These are phyloP conservation scores for Gracilaria caudata DNA, from an alignment of 23 red algal species.

Conservation along the genomic window DNA sequence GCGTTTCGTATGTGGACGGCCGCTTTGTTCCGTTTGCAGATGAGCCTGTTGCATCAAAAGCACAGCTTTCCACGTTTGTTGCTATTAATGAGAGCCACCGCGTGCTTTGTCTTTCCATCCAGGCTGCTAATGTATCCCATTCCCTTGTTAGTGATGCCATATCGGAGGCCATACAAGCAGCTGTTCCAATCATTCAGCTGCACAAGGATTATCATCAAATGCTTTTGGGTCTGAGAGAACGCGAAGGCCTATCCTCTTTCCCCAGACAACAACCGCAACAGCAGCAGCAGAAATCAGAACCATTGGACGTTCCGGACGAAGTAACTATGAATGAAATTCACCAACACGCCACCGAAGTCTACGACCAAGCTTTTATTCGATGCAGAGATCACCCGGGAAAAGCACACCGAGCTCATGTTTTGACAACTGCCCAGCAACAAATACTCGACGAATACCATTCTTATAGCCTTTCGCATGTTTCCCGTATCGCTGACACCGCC, in stretches of 20 bases:
- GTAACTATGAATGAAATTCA: not conserved
- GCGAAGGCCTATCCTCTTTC: slow-evolving; percentile 41
- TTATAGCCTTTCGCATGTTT: slow-evolving; percentile 9
- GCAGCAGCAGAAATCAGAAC: not conserved
- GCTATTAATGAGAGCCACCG: slow-evolving; percentile 13
- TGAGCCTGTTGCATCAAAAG: not conserved
- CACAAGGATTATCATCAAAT: slow-evolving; percentile 34
- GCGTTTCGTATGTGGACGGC: slow-evolving; percentile 54
- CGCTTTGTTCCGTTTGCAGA: slow-evolving; percentile 18
- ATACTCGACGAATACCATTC: slow-evolving; percentile 8
- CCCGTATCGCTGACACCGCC: not conserved
- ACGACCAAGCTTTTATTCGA: slow-evolving; percentile 34
- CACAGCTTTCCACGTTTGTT: slow-evolving; percentile 42
- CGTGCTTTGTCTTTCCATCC: slow-evolving; percentile 30
- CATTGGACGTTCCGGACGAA: not conserved
- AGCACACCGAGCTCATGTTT: slow-evolving; percentile 48
- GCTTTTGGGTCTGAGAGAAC: not conserved
- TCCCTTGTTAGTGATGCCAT: slow-evolving; percentile 24
- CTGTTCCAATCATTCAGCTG: slow-evolving; percentile 23
- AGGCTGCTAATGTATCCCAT: not conserved
- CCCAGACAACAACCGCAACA: slow-evolving; percentile 33
- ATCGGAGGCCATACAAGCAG: slow-evolving; percentile 27
- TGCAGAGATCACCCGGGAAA: slow-evolving; percentile 56
- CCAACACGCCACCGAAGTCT: slow-evolving; percentile 2
- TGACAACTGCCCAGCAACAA: slow-evolving; percentile 48